Evolutionary conservation across 352 stramenopile species (phyloP), one percentile per base, ranked within the genome.

Genomic region (Elongisporangium prolatum): DNA sequence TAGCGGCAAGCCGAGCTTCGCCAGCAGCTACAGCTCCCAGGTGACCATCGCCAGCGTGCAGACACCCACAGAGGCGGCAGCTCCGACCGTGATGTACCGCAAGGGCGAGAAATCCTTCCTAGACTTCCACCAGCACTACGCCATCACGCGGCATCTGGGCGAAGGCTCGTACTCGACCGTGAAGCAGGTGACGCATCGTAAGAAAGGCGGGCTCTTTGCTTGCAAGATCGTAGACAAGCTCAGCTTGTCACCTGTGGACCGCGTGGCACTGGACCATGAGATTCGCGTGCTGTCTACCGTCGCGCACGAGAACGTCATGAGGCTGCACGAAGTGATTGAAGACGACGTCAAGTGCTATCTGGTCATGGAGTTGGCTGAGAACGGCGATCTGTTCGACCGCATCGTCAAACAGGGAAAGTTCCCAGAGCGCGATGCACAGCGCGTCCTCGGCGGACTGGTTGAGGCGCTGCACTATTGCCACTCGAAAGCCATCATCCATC

Each of bases 341-440:
- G 92, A 98, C 63, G 84, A 93, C 48, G 77, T 90, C 60, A 89
- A 98, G 65, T 99, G 96, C 80, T 99, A 99, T 67, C 80, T 99
- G 63, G 92, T 99, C 18, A 98, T 98, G 53, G 96, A 99, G 67
- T 77, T 98, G 21, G 96, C 97, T 34, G 88, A 95, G 65, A 84
- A 96, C 53, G 93, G 94, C 22, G 85, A 94, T 55, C 59, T 93
- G 18, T 94, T 96, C 21, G 86, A 95, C 56, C 75, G 82, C n/a
- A 91, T 95, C 54, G 85, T 91, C 28, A 91, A 92, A 50, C 75
- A 89, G 49, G 86, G 84, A 61, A 89, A 88, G 40, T 88, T 93
- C 49, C 67, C 69, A 0, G 69, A 86, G 57, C 60, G 57, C 8
- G 83, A 93, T 24, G 83, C 83, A 0, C 85, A 95, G 50, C 75